These are phyloP conservation scores for Myxozyma udenii DNA, from an alignment of 805 yeast species.

Conservation along the genomic window DNA sequence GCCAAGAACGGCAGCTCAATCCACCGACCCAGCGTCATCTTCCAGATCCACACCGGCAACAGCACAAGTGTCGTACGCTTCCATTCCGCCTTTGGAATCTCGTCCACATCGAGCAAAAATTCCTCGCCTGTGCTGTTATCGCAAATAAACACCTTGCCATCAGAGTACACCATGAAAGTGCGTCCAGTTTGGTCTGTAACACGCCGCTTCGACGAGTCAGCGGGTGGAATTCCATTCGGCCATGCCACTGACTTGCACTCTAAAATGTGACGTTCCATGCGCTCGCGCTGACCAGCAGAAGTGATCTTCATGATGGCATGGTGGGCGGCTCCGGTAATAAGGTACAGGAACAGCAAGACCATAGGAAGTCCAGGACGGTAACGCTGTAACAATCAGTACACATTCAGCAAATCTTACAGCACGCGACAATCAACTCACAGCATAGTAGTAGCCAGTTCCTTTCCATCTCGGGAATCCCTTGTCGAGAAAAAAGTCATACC, in stretches of 20 bases:
- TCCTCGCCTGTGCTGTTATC: constrained; percentile 29
- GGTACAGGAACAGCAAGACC: constrained; percentile 50
- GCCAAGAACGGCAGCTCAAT: constrained; percentile 1
- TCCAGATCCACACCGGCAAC: constrained; percentile 31
- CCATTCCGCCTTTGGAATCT: constrained; percentile 37
- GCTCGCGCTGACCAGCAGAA: constrained; percentile 54
- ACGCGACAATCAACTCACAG: constrained; percentile 6
- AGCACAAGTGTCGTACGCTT: constrained; percentile 36
- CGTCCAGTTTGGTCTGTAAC: constrained; percentile 24
- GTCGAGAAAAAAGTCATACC: constrained; percentile 79
- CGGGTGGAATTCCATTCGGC: constrained; percentile 31
- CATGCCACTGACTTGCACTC: constrained; percentile 38
- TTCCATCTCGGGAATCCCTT: constrained; percentile 85
- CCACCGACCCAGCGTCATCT: constrained; percentile 25
- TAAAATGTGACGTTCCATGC: constrained; percentile 43
- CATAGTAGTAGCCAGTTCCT: constrained; percentile 61
- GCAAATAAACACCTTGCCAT: constrained; percentile 31
- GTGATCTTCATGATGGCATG: constrained; percentile 54
- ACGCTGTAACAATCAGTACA: constrained; percentile 38
- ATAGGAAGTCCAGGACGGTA: constrained; percentile 64
- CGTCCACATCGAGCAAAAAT: constrained; percentile 34
- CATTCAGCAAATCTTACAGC: neutral
- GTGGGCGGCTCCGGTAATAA: constrained; percentile 57
- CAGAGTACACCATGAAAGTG: constrained; percentile 38
- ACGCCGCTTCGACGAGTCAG: constrained; percentile 28